Conservation (phyloP, 2,329 filamentous ascomycete genomes). For the Allantophomopsis lycopodina region DNA sequence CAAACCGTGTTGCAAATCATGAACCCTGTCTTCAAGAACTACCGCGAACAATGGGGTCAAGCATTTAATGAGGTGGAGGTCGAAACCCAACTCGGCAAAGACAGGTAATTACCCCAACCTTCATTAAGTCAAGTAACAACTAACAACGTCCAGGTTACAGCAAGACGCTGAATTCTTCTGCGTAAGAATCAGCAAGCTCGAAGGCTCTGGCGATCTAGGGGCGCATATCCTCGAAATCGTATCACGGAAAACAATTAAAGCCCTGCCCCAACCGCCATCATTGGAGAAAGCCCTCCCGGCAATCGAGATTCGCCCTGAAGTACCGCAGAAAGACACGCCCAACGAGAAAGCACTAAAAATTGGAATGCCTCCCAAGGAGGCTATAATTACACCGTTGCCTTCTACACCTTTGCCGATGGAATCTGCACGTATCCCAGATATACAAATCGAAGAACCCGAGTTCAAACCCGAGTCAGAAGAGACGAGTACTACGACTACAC, state of each 20-base stretch:
- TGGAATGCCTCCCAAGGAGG: too few species aligned
- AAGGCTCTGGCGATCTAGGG: constrained; percentile 56
- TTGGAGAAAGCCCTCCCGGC: too few species aligned
- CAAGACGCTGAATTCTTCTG: constrained; percentile 51
- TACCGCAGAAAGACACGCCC: too few species aligned
- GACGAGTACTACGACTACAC: not conserved
- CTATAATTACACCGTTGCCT: too few species aligned
- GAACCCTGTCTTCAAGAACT: constrained; percentile 52
- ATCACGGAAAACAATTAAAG: too few species aligned
- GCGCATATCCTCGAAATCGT: constrained; percentile 52
- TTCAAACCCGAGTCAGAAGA: not conserved
- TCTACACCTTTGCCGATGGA: too few species aligned
- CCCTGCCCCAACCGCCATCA: too few species aligned
- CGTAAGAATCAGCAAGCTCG: constrained; percentile 44
- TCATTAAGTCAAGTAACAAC: not conserved
- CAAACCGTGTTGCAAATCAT: constrained; percentile 54
- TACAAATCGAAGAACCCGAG: not conserved
- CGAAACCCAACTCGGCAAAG: constrained; percentile 43
- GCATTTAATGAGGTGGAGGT: constrained; percentile 46
- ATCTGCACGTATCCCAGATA: too few species aligned
- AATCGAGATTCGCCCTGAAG: too few species aligned
- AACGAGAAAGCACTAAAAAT: too few species aligned
- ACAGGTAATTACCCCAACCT: constrained; percentile 32
- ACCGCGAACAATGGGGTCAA: constrained; percentile 50
- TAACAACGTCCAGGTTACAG: constrained; percentile 33